These are phyloP conservation scores for Vanderwaltozyma tropicalis DNA, from an alignment of 805 yeast genomes.

Conservation along the genomic window DNA sequence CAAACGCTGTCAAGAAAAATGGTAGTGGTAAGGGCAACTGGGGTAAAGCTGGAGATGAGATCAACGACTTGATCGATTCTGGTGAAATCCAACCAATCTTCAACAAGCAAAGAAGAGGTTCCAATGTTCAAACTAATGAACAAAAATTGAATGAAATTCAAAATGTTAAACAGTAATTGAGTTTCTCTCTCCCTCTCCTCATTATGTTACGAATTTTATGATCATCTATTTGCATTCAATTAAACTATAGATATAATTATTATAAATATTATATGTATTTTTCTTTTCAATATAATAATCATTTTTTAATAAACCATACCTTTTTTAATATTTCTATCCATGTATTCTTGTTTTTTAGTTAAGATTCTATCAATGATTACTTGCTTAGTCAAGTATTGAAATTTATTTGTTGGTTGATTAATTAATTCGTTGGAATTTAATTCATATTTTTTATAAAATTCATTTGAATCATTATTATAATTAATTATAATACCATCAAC, in stretches of 20 bases:
- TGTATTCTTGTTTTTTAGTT: constrained; percentile 56
- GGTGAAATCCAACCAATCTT: constrained; percentile 44
- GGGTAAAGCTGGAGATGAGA: constrained; percentile 77
- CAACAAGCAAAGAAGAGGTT: constrained; percentile 40
- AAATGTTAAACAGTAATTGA: constrained; percentile 8
- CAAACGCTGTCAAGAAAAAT: constrained; percentile 66
- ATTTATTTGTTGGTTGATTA: not conserved
- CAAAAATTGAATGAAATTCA: constrained; percentile 29
- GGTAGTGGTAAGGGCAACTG: constrained; percentile 86
- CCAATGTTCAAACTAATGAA: constrained; percentile 37
- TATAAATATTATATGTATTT: not conserved
- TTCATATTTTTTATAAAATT: not conserved
- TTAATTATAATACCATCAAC: constrained; percentile 65
- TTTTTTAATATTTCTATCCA: constrained; percentile 78
- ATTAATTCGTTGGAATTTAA: not conserved
- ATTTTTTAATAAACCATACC: constrained; percentile 44
- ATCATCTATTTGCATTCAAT: not conserved
- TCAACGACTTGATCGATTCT: constrained; percentile 39
- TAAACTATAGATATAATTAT: not conserved
- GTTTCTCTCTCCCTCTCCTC: not conserved
- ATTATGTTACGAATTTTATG: not conserved
- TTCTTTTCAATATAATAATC: not conserved
- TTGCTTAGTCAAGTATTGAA: constrained; percentile 46
- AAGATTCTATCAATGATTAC: constrained; percentile 70
- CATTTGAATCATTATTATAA: constrained; percentile 7